phyloP scores from a whole-genome alignment of 2,329 filamentous ascomycete genomes.

The Spiromastix sp. region DNA sequence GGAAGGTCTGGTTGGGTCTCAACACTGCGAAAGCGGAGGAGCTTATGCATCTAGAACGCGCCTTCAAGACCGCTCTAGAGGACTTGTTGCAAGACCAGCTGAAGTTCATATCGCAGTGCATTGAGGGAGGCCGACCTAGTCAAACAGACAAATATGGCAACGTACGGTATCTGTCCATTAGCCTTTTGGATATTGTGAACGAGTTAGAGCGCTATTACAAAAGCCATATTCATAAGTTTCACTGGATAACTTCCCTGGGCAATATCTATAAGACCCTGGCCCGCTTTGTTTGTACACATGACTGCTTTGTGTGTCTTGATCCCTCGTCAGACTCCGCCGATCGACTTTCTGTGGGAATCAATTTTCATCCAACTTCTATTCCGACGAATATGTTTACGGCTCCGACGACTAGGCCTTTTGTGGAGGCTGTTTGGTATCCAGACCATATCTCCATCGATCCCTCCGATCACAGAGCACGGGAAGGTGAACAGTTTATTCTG shows the following conservation, averaged over 20 bases:
- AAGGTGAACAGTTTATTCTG: slow-evolving; percentile 9
- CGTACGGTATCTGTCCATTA: slow-evolving; percentile 5
- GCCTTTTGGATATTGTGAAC: slow-evolving; percentile 6
- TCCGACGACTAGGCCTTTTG: too few species aligned
- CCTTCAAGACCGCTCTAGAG: slow-evolving; percentile 11
- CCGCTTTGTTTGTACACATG: slow-evolving; percentile 11
- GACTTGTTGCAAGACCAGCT: slow-evolving; percentile 10
- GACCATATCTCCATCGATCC: slow-evolving; percentile 8
- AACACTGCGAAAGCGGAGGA: slow-evolving; percentile 11
- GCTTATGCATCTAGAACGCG: slow-evolving; percentile 12
- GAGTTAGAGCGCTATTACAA: slow-evolving; percentile 5
- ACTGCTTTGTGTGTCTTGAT: slow-evolving; percentile 9
- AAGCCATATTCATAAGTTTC: not conserved
- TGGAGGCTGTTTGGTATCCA: slow-evolving; percentile 6
- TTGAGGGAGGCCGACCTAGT: not conserved
- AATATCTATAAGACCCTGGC: slow-evolving; percentile 6
- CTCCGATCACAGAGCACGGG: slow-evolving; percentile 2
- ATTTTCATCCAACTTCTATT: too few species aligned
- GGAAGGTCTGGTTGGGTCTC: slow-evolving; percentile 15
- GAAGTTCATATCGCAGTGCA: slow-evolving; percentile 3
- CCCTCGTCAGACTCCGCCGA: too few species aligned
- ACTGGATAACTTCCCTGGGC: slow-evolving; percentile 7
- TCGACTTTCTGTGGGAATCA: too few species aligned
- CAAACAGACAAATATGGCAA: not conserved
- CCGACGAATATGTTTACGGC: too few species aligned